Base-by-base conservation (phyloP, 2,329 filamentous ascomycete genomes). In the Xylariaceae sp. region DNA sequence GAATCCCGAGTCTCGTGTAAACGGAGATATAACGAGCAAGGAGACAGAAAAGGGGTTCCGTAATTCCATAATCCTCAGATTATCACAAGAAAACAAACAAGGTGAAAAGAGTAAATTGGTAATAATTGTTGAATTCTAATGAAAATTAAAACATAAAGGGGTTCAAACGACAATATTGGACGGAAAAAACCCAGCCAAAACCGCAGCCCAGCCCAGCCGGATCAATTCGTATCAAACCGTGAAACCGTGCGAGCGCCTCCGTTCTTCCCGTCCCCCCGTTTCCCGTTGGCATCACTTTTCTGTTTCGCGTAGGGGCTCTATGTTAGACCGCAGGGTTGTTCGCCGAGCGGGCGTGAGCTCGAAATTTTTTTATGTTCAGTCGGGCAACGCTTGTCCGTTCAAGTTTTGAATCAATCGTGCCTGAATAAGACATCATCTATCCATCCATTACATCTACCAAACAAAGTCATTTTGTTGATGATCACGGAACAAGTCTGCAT, bases 61-160 rank as follows among this genome's bases (percentile, higher is more conserved):
- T 43, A 51, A 55, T 61, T 65, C 56, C 61, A 61, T 65, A 56
- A 61, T 51, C 52, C 62, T 61, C 61, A 62, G 53, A 63, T 60
- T 65, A 66, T 61, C 65, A 65, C 55, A 67, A 66, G 60, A 64
- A 53, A 39, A 44, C 45, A 44, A 53, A 36, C 32, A 22, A 46
- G 48, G 22, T 16, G 43, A 12, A n/a, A 34, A 34, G 6, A 34
- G 4, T n/a, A 46, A 5, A 30, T 16, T 22, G 43, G n/a, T n/a
- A n/a, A n/a, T n/a, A n/a, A 43, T n/a, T 5, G 16, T 18, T 37
- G n/a, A 37, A n/a, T n/a, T 18, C 15, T 37, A 51, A 49, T 15
- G 19, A 29, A 37, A 29, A 45, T 37, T 34, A 37, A 50, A 41
- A 60, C 58, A 63, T 55, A 60, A 60, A 62, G 30, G 13, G 49